Percentiles rank a stretch among this genome's conserved stretches.
Evolutionary conservation across 176 grass and related monocot genomes (phyloP).

Genomic region (Leersia perrieri): DNA sequence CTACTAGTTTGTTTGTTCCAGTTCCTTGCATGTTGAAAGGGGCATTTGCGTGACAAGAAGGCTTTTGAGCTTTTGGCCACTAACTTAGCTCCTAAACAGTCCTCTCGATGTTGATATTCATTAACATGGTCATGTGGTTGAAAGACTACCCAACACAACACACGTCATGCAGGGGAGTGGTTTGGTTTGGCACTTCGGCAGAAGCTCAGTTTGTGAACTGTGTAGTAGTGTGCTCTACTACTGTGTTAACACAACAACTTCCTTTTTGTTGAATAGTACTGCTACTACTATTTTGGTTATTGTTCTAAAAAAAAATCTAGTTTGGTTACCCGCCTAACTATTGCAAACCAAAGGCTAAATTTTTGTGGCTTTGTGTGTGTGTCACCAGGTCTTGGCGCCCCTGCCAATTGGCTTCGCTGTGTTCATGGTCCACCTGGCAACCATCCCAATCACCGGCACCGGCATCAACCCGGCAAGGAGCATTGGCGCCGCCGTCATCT

Average conservation of each 20-base stretch:
- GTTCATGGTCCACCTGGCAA: conserved; percentile 92
- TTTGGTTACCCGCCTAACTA: too few species aligned
- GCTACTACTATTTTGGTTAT: too few species aligned
- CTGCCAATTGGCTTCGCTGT: conserved; percentile 90
- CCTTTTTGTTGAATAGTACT: not conserved
- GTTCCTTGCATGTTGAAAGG: conserved; percentile 8
- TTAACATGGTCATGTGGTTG: not conserved
- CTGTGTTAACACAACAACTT: not conserved
- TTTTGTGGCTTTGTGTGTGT: not conserved
- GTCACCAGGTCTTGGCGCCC: conserved; percentile 65
- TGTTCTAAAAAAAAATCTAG: too few species aligned
- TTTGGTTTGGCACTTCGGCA: not conserved
- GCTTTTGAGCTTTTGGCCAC: not conserved
- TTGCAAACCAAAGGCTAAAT: not conserved
- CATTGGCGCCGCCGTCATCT: conserved; percentile 72
- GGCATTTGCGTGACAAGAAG: not conserved
- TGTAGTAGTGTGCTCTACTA: not conserved
- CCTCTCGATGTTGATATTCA: not conserved
- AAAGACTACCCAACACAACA: not conserved
- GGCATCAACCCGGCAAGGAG: conserved; percentile 92
- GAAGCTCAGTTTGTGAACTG: not conserved
- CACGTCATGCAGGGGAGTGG: not conserved
- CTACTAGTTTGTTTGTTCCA: not conserved
- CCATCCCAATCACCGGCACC: conserved; percentile 87
- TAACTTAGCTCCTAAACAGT: not conserved